phyloP scores from a whole-genome alignment of 2,329 filamentous ascomycete species.

The Aureobasidium namibiae region DNA sequence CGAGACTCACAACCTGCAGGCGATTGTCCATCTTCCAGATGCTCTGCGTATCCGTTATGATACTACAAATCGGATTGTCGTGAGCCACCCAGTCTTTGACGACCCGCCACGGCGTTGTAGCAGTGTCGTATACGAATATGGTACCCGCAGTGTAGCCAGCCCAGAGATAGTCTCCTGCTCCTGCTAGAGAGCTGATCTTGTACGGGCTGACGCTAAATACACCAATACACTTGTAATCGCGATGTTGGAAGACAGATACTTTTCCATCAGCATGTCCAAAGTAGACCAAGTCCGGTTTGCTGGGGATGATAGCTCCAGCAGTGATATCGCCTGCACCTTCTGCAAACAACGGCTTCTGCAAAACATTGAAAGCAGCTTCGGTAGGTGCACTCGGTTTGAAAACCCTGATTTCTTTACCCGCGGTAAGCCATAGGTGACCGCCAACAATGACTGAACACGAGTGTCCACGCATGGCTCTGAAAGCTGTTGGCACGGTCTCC shows the following conservation, averaged over 20 bases:
- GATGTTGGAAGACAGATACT: conserved; percentile 80
- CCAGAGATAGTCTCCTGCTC: conserved; percentile 79
- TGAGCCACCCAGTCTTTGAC: conserved; percentile 95
- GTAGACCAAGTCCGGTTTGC: conserved; percentile 70
- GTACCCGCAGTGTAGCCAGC: conserved; percentile 90
- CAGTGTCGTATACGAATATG: conserved; percentile 86
- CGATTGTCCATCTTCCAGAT: conserved; percentile 72
- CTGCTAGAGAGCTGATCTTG: conserved; percentile 83
- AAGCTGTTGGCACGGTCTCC: conserved; percentile 64
- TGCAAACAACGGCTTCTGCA: conserved; percentile 61
- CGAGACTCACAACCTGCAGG: conserved; percentile 76
- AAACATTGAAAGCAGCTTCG: conserved; percentile 64
- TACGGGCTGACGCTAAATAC: conserved; percentile 83
- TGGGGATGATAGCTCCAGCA: conserved; percentile 66
- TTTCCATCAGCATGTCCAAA: conserved; percentile 92
- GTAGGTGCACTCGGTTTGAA: conserved; percentile 66
- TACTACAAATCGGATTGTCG: conserved; percentile 68
- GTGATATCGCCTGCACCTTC: conserved; percentile 78
- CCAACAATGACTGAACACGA: conserved; percentile 85
- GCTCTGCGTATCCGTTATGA: conserved; percentile 71
- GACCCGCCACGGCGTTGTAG: conserved; percentile 72
- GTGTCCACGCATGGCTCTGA: conserved; percentile 70
- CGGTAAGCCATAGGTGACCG: conserved; percentile 77
- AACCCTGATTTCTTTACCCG: conserved; percentile 77
- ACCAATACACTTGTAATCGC: conserved; percentile 67